Conservation (phyloP, 2,329 filamentous ascomycete species). For the Verticillium longisporum region DNA sequence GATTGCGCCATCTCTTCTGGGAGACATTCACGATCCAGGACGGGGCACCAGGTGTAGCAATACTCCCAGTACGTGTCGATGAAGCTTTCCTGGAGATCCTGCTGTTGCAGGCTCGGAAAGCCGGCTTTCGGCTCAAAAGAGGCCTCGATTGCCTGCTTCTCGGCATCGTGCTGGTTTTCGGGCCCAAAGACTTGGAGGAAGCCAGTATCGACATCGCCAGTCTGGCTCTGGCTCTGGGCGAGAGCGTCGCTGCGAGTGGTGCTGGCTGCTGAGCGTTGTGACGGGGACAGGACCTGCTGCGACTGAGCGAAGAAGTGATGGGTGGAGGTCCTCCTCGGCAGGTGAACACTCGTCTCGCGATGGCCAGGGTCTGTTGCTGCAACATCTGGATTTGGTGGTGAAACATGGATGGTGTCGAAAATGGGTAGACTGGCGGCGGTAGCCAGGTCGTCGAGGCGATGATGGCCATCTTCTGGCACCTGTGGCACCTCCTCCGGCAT, state of each 20-base stretch:
- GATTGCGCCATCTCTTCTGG: constrained; percentile 22
- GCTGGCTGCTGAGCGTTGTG: constrained; percentile 5
- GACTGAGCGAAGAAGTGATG: neutral
- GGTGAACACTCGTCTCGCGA: too few species aligned
- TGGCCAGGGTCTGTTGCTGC: too few species aligned
- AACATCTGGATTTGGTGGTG: too few species aligned
- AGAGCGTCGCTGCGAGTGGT: constrained; percentile 9
- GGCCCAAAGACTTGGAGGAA: constrained; percentile 26
- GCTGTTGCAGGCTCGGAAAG: constrained; percentile 12
- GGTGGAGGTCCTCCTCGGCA: neutral
- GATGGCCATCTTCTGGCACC: too few species aligned
- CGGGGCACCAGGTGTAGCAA: constrained; percentile 34
- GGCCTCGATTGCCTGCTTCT: constrained; percentile 20
- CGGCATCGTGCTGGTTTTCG: constrained; percentile 22
- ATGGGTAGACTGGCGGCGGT: too few species aligned
- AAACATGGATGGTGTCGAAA: too few species aligned
- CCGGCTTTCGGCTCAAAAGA: constrained; percentile 15
- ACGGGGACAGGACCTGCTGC: constrained; percentile 1
- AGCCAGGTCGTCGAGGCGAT: too few species aligned
- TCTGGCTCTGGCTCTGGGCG: constrained; percentile 16
- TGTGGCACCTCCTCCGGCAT: too few species aligned
- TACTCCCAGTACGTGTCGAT: constrained; percentile 34
- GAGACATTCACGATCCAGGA: constrained; percentile 25
- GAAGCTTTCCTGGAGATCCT: constrained; percentile 29
- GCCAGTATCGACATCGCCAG: constrained; percentile 24